phyloP scores from a whole-genome alignment of 1,284 basidiomycete genomes.

The Lentinula novae-zelandiae region DNA sequence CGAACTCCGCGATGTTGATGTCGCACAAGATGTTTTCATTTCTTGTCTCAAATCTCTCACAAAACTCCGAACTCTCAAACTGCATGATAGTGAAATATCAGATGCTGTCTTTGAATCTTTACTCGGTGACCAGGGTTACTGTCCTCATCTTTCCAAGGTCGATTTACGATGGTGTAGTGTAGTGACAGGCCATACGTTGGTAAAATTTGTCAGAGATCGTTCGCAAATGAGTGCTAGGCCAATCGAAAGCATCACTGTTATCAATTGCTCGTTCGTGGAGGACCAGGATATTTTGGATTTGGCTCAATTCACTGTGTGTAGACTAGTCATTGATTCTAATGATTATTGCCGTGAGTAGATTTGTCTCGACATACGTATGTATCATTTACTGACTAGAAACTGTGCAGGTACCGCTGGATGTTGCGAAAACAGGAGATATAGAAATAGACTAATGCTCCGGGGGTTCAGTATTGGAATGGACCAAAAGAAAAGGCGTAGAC shows the following conservation, averaged over 20 bases:
- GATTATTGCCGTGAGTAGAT: constrained; percentile 56
- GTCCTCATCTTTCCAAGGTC: constrained; percentile 44
- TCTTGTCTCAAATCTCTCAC: constrained; percentile 37
- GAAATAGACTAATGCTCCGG: constrained; percentile 38
- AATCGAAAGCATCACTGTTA: constrained; percentile 47
- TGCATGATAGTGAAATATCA: constrained; percentile 60
- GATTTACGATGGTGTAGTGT: constrained; percentile 57
- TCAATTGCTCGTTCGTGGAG: constrained; percentile 56
- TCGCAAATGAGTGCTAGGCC: constrained; percentile 1
- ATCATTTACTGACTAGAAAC: constrained; percentile 9
- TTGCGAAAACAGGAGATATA: constrained; percentile 53
- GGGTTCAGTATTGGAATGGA: constrained; percentile 16
- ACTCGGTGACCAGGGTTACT: constrained; percentile 37
- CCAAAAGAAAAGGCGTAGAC: not conserved
- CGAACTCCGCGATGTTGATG: constrained; percentile 55
- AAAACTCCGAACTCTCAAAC: constrained; percentile 42
- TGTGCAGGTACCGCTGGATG: constrained; percentile 42
- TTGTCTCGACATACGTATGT: not conserved
- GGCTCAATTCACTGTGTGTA: constrained; percentile 45
- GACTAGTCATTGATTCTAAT: constrained; percentile 39
- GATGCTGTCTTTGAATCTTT: constrained; percentile 43
- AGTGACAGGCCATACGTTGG: constrained; percentile 32
- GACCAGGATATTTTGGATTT: constrained; percentile 53
- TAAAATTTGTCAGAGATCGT: constrained; percentile 36
- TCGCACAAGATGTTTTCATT: constrained; percentile 39